A percentile compares a stretch with the other conserved stretches of the same genome.
Conservation (phyloP, 1,139 yeast species). For the Suhomyces maxii region DNA sequence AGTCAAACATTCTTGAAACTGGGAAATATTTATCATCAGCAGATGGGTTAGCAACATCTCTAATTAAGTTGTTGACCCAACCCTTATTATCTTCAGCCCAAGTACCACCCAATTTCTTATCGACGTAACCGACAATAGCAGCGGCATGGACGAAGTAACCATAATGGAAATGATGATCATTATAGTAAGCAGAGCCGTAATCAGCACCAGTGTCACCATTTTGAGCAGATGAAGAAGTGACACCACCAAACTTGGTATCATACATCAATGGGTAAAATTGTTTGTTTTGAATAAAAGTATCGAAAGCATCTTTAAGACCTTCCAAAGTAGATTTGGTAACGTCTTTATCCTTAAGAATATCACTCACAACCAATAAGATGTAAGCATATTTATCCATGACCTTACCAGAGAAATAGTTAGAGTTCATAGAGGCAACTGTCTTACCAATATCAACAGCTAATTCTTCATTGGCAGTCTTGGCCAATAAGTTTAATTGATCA, state of each 20-base stretch:
- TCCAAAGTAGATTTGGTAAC: slow-evolving; percentile 50
- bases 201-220: slow-evolving; percentile 40
- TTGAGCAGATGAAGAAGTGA: slow-evolving; percentile 62
- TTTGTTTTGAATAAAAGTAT: slow-evolving; percentile 46
- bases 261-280: slow-evolving; percentile 64
- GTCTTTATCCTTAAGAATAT: slow-evolving; percentile 54
- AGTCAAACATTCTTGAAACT: slow-evolving; percentile 73
- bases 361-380: slow-evolving; percentile 61
- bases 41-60: slow-evolving; percentile 80
- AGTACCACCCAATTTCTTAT: slow-evolving; percentile 56
- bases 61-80: slow-evolving; percentile 64
- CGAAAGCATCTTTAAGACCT: slow-evolving; percentile 54
- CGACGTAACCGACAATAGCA: slow-evolving; percentile 69
- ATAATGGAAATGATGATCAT: slow-evolving; percentile 80
- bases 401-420: slow-evolving; percentile 69
- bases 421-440: slow-evolving; percentile 49
- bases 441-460: slow-evolving; percentile 54
- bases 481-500: slow-evolving; percentile 53
- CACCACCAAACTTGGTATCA: slow-evolving; percentile 66
- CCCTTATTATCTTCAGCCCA: slow-evolving; percentile 67
- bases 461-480: slow-evolving; percentile 57
- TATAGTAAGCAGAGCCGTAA: slow-evolving; percentile 68
- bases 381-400: slow-evolving; percentile 75
- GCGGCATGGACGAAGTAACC: slow-evolving; percentile 80
- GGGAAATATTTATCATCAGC: slow-evolving; percentile 65